Evolutionary conservation across 2,329 filamentous ascomycete genomes (phyloP).

Genomic region (Fusarium incarnatum): DNA sequence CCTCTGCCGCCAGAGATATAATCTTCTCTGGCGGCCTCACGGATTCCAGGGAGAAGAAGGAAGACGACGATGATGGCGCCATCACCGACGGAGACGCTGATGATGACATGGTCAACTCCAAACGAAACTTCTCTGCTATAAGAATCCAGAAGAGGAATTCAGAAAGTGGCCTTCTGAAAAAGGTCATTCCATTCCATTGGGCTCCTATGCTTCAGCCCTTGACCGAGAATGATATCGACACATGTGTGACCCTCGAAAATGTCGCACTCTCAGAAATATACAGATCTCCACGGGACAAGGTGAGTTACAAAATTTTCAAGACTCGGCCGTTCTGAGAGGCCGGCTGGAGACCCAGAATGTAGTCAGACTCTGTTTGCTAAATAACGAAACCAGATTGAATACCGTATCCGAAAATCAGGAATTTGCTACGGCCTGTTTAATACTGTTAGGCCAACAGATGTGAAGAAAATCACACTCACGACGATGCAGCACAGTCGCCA

Average conservation of each 20-base stretch:
- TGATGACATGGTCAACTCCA: slow-evolving; percentile 52
- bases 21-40: slow-evolving; percentile 41
- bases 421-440: slow-evolving; percentile 85
- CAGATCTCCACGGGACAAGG: slow-evolving; percentile 66
- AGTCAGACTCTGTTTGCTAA: neutral
- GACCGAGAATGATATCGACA: slow-evolving; percentile 72
- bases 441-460: slow-evolving; percentile 63
- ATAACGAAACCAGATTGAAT: slow-evolving; percentile 46
- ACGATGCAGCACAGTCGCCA: slow-evolving; percentile 63
- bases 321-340: neutral
- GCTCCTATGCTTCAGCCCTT: slow-evolving; percentile 76
- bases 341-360: neutral
- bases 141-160: slow-evolving; percentile 53
- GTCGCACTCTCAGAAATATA: slow-evolving; percentile 65
- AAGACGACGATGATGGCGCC: slow-evolving; percentile 47
- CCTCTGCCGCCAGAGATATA: slow-evolving; percentile 45
- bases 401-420: slow-evolving; percentile 56
- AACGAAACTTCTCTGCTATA: slow-evolving; percentile 56
- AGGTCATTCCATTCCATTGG: slow-evolving; percentile 66
- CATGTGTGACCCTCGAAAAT: slow-evolving; percentile 66
- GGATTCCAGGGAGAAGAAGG: slow-evolving; percentile 17
- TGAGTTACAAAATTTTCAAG: slow-evolving; percentile 43
- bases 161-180: slow-evolving; percentile 52
- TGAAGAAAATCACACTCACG: slow-evolving; percentile 61
- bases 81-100: slow-evolving; percentile 57